Percentiles rank a stretch among this genome's conserved stretches.
phyloP scores from a whole-genome alignment of 352 stramenopile species.

The Stramenopiles sp. region DNA sequence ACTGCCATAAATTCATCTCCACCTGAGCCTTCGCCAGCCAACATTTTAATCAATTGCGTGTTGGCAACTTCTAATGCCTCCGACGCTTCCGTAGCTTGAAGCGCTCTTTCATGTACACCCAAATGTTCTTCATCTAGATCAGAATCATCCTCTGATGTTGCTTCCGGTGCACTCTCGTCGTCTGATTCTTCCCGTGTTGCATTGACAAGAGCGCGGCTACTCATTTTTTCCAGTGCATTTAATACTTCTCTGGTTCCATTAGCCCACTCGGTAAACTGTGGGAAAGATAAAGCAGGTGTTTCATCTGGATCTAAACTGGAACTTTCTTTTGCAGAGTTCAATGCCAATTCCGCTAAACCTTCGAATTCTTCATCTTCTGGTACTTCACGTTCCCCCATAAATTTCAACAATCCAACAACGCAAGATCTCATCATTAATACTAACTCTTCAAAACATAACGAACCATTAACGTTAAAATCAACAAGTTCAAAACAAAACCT shows the following conservation, averaged over 20 bases:
- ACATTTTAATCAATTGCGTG: no score
- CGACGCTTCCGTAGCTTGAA: no score
- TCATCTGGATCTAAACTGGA: conserved; percentile 17
- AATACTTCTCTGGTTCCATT: conserved; percentile 23
- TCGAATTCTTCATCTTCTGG: conserved; percentile 20
- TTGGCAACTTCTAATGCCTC: no score
- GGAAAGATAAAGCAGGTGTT: conserved; percentile 15
- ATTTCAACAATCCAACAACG: conserved; percentile 20
- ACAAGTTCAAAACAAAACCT: conserved; percentile 29
- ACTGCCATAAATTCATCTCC: conserved; percentile 47
- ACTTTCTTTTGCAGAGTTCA: no score
- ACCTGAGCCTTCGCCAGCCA: no score
- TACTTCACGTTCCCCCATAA: conserved; percentile 19
- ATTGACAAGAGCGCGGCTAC: no score
- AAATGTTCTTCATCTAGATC: no score
- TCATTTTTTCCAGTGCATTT: conserved; percentile 16
- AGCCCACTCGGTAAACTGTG: conserved; percentile 23
- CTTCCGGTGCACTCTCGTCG: no score
- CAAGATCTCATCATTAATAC: conserved; percentile 26
- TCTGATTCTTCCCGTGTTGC: no score
- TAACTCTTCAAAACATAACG: conserved; percentile 19
- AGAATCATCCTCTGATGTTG: no score
- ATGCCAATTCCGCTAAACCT: conserved; percentile 17
- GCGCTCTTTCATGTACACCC: no score
- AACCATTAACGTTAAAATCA: conserved; percentile 29